Evolutionary conservation across 1,284 basidiomycete species (phyloP).

Genomic region (Trametes polyzona): DNA sequence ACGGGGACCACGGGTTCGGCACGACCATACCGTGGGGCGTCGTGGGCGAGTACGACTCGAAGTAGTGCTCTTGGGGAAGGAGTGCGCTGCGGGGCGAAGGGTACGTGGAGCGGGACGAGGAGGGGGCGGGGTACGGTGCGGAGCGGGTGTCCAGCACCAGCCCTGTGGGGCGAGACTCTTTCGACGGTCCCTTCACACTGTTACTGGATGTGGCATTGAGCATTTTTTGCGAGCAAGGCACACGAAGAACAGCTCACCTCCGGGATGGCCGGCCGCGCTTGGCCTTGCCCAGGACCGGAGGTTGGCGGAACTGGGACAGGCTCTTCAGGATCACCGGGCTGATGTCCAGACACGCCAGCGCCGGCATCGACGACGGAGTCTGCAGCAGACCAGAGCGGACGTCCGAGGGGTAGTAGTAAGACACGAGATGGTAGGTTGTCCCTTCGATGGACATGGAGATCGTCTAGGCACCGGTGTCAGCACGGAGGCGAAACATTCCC

Average conservation of each 20-base stretch:
- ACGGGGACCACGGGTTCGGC: background rate
- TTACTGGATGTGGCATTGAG: background rate
- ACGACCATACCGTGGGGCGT: conserved; percentile 1
- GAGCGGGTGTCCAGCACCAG: conserved; percentile 15
- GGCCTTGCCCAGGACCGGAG: conserved; percentile 14
- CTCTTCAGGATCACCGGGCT: conserved; percentile 19
- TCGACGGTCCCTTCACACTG: background rate
- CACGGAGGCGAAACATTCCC: background rate
- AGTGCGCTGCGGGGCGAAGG: background rate
- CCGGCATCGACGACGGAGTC: conserved; percentile 24
- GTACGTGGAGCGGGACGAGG: background rate
- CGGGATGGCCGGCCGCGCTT: conserved; percentile 18
- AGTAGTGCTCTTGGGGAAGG: conserved; percentile 1
- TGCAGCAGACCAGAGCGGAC: conserved; percentile 28
- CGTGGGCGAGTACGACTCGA: conserved; percentile 2
- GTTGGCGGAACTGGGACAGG: conserved; percentile 23
- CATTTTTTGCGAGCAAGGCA: background rate
- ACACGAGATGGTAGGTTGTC: conserved; percentile 31
- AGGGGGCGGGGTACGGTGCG: background rate
- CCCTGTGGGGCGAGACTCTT: conserved; percentile 5
- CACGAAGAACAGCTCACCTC: conserved; percentile 3
- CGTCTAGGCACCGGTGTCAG: conserved; percentile 21
- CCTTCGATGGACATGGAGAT: conserved; percentile 29
- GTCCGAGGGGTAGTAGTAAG: conserved; percentile 32
- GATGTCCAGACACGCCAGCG: conserved; percentile 22